A percentile compares a stretch with the other conserved stretches of the same genome.
Conservation (phyloP, 2,329 filamentous ascomycete species). For the Colletotrichum tropicicola region DNA sequence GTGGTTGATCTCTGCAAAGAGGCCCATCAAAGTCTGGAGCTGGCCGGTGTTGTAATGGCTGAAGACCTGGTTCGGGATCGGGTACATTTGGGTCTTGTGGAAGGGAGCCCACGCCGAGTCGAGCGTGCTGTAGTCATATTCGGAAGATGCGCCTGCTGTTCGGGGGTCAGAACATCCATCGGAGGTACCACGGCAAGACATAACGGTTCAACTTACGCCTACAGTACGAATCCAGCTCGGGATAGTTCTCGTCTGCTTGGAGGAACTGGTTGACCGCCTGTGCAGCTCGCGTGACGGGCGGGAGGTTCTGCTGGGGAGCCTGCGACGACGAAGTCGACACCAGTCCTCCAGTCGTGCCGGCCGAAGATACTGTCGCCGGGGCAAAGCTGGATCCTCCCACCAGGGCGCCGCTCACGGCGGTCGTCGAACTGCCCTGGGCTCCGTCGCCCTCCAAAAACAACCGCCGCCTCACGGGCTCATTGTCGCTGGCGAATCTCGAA, state of each 20-base stretch:
- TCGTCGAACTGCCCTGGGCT: conserved; percentile 10
- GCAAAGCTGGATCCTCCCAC: conserved; percentile 21
- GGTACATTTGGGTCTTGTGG: conserved; percentile 85
- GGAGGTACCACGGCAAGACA: not conserved
- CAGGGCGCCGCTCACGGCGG: conserved; percentile 16
- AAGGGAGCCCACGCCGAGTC: conserved; percentile 86
- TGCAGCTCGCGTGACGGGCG: conserved; percentile 82
- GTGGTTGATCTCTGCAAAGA: conserved; percentile 94
- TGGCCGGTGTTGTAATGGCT: conserved; percentile 90
- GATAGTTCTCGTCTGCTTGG: conserved; percentile 80
- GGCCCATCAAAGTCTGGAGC: conserved; percentile 90
- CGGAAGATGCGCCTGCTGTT: conserved; percentile 86
- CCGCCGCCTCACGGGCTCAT: conserved; percentile 60
- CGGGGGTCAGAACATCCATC: conserved; percentile 35
- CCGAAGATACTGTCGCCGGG: conserved; percentile 36
- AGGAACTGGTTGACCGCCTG: conserved; percentile 84
- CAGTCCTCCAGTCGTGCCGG: conserved; percentile 38
- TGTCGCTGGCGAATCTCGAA: conserved; percentile 49
- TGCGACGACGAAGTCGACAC: conserved; percentile 48
- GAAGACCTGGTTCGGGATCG: conserved; percentile 91
- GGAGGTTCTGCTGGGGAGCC: conserved; percentile 58
- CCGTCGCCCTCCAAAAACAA: conserved; percentile 52
- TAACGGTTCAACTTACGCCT: conserved; percentile 69
- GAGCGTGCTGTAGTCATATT: conserved; percentile 81
- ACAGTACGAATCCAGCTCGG: conserved; percentile 89